Conservation (phyloP, 192 early-diverging fungal species). For the Coemansia sp. region DNA sequence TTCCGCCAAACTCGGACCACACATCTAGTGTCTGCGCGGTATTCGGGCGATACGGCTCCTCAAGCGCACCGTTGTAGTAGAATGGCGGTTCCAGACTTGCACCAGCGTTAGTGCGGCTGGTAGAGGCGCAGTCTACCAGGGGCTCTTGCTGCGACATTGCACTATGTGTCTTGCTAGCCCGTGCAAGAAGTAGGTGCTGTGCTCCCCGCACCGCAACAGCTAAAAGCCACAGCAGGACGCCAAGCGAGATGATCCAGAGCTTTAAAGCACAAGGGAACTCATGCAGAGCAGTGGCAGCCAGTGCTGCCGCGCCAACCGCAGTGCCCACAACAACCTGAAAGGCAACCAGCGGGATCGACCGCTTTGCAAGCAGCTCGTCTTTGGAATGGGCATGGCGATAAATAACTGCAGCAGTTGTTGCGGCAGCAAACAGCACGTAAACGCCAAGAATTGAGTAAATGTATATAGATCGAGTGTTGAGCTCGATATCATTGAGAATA, state of each 20-base stretch:
- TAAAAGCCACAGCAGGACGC: constrained; percentile 31
- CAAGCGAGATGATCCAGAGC: constrained; percentile 31
- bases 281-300: constrained; percentile 17
- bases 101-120: background rate
- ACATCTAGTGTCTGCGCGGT: constrained; percentile 13
- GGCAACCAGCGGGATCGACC: constrained; percentile 19
- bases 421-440: constrained; percentile 11
- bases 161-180: background rate
- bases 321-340: constrained; percentile 14
- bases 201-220: constrained; percentile 19
- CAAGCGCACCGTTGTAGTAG: background rate
- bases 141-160: background rate
- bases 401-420: constrained; percentile 19
- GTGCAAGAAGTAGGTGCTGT: constrained; percentile 11
- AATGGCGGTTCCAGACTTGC: background rate
- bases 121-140: background rate
- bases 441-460: constrained; percentile 15
- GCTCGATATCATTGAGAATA: background rate
- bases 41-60: constrained; percentile 3
- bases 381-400: constrained; percentile 12
- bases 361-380: constrained; percentile 16
- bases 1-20: constrained; percentile 22
- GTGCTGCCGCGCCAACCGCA: constrained; percentile 10
- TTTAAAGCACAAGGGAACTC: constrained; percentile 29
- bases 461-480: constrained; percentile 9